Evolutionary conservation across 2,329 filamentous ascomycete species (phyloP).

Genomic region (Triangularia setosa): DNA sequence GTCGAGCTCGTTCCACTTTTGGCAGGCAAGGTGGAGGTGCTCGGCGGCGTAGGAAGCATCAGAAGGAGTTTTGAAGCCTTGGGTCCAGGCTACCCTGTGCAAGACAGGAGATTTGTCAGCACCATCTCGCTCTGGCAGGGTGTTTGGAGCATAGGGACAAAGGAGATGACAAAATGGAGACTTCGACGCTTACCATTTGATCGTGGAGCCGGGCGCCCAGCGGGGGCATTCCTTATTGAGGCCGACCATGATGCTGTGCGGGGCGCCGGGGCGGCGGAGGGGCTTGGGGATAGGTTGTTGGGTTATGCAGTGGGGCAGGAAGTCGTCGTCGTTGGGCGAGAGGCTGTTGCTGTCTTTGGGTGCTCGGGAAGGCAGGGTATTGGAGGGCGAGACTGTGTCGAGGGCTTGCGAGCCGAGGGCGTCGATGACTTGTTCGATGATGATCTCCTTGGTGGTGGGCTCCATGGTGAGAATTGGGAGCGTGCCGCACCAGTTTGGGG

Average conservation of each 20-base stretch:
- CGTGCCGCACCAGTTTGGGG: not conserved
- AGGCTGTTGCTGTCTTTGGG: not conserved
- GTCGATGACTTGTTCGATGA: not conserved
- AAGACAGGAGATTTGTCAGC: not conserved
- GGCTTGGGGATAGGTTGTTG: not conserved
- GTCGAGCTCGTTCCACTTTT: not conserved
- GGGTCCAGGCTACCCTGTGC: not conserved
- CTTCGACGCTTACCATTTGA: not conserved
- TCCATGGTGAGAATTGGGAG: not conserved
- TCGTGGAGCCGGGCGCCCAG: not conserved
- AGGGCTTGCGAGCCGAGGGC: not conserved
- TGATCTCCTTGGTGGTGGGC: not conserved
- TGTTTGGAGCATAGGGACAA: too few relatives aligned
- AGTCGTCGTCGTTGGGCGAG: not conserved
- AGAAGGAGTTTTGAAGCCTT: not conserved
- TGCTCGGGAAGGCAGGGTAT: not conserved
- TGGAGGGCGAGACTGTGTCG: not conserved
- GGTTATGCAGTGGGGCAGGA: not conserved
- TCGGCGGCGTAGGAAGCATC: not conserved
- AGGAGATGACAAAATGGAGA: too few relatives aligned
- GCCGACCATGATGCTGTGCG: not conserved
- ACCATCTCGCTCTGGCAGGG: too few relatives aligned
- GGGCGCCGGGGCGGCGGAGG: not conserved
- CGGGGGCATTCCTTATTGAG: not conserved
- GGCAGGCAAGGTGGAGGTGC: not conserved